A percentile compares a stretch with the other conserved stretches of the same genome.
Conservation (phyloP, 306 rosid genomes). For the Castanopsis chinensis region DNA sequence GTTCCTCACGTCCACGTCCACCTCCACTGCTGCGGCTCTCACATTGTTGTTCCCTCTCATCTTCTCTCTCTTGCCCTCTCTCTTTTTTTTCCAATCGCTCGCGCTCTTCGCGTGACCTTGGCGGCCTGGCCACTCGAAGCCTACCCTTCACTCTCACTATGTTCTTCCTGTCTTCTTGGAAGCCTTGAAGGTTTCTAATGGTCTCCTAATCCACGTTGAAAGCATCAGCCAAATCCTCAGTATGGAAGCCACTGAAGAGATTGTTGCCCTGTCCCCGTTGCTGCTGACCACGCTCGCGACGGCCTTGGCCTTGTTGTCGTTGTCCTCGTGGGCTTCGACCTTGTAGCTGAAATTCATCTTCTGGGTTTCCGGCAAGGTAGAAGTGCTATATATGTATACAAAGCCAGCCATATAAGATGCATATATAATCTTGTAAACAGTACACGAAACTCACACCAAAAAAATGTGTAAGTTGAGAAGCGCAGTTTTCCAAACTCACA, state of each 20-base stretch:
- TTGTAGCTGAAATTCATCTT: conserved; percentile 11
- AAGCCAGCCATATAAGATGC: background rate
- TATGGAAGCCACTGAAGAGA: conserved; percentile 42
- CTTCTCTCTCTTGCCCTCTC: background rate
- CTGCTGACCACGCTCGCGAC: background rate
- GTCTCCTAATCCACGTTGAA: background rate
- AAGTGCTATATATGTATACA: conserved; percentile 36
- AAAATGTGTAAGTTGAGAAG: too few species aligned
- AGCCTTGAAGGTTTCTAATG: conserved; percentile 32
- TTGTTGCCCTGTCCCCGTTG: conserved; percentile 22
- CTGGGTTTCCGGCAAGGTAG: conserved; percentile 44
- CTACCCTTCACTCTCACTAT: conserved; percentile 39
- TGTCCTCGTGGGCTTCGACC: background rate
- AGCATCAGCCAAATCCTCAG: conserved; percentile 32
- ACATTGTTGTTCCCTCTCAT: background rate
- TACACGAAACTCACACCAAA: too few species aligned
- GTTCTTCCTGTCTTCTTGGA: conserved; percentile 26
- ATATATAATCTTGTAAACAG: background rate
- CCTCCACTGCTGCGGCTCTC: background rate
- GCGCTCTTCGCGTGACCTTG: conserved; percentile 14
- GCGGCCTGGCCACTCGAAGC: conserved; percentile 35
- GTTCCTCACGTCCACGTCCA: background rate
- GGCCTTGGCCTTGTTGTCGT: background rate
- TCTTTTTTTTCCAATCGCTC: conserved; percentile 8
- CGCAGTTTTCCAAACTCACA: background rate